Base-by-base conservation (phyloP, 1,139 yeast genomes). In the Blastobotrys arbuscula region DNA sequence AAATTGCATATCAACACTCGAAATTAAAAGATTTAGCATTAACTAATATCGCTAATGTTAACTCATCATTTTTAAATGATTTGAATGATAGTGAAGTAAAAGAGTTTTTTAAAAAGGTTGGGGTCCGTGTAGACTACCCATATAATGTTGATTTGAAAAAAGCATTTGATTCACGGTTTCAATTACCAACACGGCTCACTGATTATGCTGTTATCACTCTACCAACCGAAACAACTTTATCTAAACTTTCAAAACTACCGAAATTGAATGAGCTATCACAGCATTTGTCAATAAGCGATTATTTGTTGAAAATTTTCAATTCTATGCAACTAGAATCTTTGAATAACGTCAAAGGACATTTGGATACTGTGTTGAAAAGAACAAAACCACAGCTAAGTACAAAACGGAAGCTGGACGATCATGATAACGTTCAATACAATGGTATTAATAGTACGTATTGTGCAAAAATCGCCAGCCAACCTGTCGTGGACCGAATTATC, bases 21-120 rank as follows among this genome's bases (percentile, higher is more conserved):
- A 54, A 60, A 42, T 56, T 66, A 13, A 51, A 55, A 12, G 53
- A 62, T 12, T 49, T 67, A 36, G 63, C 69, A 2, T 52, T 65
- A 45, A 54, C 69, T 7, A 66, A 65, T 44, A 55, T 63, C 37
- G 10, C 39, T 7, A 36, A 24, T 24, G n/a, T 36, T 24, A 36
- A 9, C 26, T 36, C 39, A 12, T 3, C 39, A 5, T 18, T 3
- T n/a, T 24, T 36, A n/a, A 12, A 55, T 1, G 47, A 43, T 0
- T 48, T 67, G 19, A 39, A 48, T 7, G 53, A 52, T 15, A 50
- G 51, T 1, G 63, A 66, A 39, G 49, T 66, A 24, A 36, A 18
- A 10, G 44, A 44, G 8, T 48, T 65, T 20, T 53, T 55, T 2
- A 34, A 41, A 10, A 44, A 37, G 19, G 42, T 59, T 19, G 53